A percentile compares a stretch with the other conserved stretches of the same genome.
Evolutionary conservation across 495 filamentous ascomycete genomes (phyloP).

Genomic region (Penicillium canescens): DNA sequence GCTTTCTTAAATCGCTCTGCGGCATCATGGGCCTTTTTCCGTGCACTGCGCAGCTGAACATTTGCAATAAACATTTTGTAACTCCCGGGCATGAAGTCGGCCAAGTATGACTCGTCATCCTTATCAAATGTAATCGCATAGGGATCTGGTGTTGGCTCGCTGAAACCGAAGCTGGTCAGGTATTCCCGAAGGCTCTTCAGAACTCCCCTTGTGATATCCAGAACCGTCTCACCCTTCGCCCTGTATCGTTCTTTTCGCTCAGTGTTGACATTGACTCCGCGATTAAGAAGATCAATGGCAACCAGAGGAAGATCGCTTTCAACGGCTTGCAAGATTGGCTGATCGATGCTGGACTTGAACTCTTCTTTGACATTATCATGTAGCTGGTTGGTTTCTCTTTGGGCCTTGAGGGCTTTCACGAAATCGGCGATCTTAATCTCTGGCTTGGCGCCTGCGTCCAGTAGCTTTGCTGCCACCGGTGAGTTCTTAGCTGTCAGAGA

Average conservation of each 20-base stretch:
- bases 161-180: constrained; percentile 4
- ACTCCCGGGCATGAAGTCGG: constrained; percentile 41
- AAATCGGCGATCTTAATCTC: constrained; percentile 38
- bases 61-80: constrained; percentile 52
- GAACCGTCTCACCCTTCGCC: neutral
- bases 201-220: constrained; percentile 43
- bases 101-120: constrained; percentile 43
- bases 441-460: constrained; percentile 45
- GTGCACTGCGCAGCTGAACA: constrained; percentile 12
- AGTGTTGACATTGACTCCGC: constrained; percentile 59
- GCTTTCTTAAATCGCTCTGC: neutral
- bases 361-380: constrained; percentile 30
- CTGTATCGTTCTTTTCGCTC: constrained; percentile 36
- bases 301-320: constrained; percentile 46
- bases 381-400: neutral
- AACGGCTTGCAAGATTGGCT: constrained; percentile 63
- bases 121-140: constrained; percentile 22
- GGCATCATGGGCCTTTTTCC: constrained; percentile 8
- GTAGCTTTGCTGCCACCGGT: constrained; percentile 39
- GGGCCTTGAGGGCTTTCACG: constrained; percentile 34
- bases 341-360: constrained; percentile 41
- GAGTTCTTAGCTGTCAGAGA: constrained; percentile 41
- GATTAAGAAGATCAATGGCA: constrained; percentile 56
- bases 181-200: constrained; percentile 48
- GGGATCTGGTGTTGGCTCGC: neutral